Base-by-base conservation (phyloP, 1,139 yeast genomes). In the Hyphopichia buzzinii region DNA sequence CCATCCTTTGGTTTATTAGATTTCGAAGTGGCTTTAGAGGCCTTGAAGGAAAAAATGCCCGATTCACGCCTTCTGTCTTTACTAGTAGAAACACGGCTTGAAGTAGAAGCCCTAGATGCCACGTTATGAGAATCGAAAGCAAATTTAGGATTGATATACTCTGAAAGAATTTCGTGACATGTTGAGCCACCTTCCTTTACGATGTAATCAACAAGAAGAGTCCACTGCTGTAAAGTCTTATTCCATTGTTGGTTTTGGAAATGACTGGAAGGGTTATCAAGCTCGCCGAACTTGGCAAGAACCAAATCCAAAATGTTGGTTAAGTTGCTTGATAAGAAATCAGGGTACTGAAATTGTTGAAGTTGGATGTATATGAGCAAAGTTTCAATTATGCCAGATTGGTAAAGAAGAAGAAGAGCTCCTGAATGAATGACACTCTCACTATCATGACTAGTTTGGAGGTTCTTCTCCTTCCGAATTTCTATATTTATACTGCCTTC, bases 261-360 rank as follows among this genome's bases (percentile, higher is more conserved):
- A 39, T 69, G 74, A 35, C 47, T 46, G 6, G 37, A 35, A 4
- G 42, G 39, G 19, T 38, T 31, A 31, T 48, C 46, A 31, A 63
- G 35, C 3, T 52, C 60, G 15, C 55, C 54, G 40, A 71, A 68
- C 38, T 63, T 66, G 24, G 39, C 40, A 22, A 72, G 53, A 3
- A 68, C 54, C 2, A 41, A 34, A 33, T 67, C 72, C 22, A 72
- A 41, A 24, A 70, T 59, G 3, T 29, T 34, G 1, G 53, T 43
- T 25, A 69, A 43, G 30, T 63, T 64, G 3, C 40, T 31, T 0
- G 72, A 49, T 28, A 70, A 54, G 37, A 47, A 71, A 21, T 68
- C 74, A 1, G 62, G 50, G 37, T 66, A 60, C 43, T 70, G 75
- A 37, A 69, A 64, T 43, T 64, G 73, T 42, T 68, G 72, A 22